Evolutionary conservation across 768 basidiomycete species (phyloP), one percentile per base, ranked within the genome.

Genomic region (Hypsizygus marmoreus): DNA sequence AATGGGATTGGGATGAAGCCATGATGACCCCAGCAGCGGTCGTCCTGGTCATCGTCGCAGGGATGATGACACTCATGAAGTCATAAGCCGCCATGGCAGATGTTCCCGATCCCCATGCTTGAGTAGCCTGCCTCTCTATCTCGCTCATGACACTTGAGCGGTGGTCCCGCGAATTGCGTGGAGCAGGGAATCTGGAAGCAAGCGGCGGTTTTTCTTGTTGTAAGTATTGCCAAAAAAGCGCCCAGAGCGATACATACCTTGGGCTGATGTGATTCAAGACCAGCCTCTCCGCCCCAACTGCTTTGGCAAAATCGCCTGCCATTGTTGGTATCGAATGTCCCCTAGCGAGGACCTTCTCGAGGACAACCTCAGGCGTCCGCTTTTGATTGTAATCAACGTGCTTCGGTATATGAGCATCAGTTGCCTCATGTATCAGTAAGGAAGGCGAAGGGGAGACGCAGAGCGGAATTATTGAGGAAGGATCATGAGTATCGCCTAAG

Each of bases 341-440:
- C 36, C 82, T 75, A 20, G 71, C 69, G n/a, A 81, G 65, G 0
- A 81, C 76, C 48, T 77, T 84, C 46, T 73, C 62, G 50, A 63
- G 49, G 26, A 82, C 68, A 43, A 64, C 70, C 38, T 68, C 66
- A 2, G 62, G 67, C 20, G 69, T 69, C 42, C 75, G 72, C 42
- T 61, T 74, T 23, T 77, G 66, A 7, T 66, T 70, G 7, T 70
- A 65, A 60, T 84, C 82, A 43, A 86, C 73, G 37, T 70, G 55
- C 2, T 48, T 58, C 0, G 86, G 82, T 28, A 94, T 79, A 52
- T 75, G 76, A 0, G 85, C 82, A 57, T 93, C 90, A 2, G 88
- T 91, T 1, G 85, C 81, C 65, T 94, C 91, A 62, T 94, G 92
- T n/a, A 93, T 72, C 14, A 93, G 74, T n/a, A 93, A 71, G 22